Evolutionary conservation across 2,329 filamentous ascomycete genomes (phyloP).

Genomic region (Alternaria arborescens): DNA sequence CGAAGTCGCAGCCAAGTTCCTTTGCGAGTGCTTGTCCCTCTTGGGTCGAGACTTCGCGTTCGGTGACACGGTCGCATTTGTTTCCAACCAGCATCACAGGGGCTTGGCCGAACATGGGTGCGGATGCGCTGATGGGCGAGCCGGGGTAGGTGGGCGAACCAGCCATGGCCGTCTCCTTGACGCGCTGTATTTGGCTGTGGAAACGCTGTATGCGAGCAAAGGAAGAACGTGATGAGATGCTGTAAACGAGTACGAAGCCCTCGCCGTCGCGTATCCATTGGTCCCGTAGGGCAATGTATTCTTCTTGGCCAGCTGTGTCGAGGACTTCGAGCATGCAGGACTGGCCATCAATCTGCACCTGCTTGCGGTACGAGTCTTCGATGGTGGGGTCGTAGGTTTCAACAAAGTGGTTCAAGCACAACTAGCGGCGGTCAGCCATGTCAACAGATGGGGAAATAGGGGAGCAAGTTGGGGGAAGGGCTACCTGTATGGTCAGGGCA

Average conservation of each 20-base stretch:
- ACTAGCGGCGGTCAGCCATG: conserved; percentile 59
- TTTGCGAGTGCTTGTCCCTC: conserved; percentile 92
- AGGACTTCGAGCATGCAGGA: conserved; percentile 98
- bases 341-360: conserved; percentile 86
- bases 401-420: conserved; percentile 98
- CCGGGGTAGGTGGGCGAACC: conserved; percentile 80
- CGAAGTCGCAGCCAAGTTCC: conserved; percentile 93
- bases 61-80: conserved; percentile 96
- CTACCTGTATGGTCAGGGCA: conserved; percentile 87
- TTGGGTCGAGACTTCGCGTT: conserved; percentile 95
- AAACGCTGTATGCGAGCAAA: conserved; percentile 95
- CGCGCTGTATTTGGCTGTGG: conserved; percentile 94
- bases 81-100: conserved; percentile 99
- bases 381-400: conserved; percentile 82
- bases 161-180: conserved; percentile 84
- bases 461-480: conserved; percentile 42
- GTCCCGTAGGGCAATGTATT: conserved; percentile 95
- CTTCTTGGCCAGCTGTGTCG: conserved; percentile 97
- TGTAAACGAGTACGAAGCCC: conserved; percentile 97
- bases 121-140: conserved; percentile 69
- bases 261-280: conserved; percentile 99
- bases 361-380: conserved; percentile 74
- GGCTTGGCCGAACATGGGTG: conserved; percentile 67
- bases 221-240: conserved; percentile 95
- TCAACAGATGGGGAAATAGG: conserved; percentile 2